A percentile compares a stretch with the other conserved stretches of the same genome.
Conservation (phyloP, 176 grass and related monocot genomes). For the Ananas comosus region DNA sequence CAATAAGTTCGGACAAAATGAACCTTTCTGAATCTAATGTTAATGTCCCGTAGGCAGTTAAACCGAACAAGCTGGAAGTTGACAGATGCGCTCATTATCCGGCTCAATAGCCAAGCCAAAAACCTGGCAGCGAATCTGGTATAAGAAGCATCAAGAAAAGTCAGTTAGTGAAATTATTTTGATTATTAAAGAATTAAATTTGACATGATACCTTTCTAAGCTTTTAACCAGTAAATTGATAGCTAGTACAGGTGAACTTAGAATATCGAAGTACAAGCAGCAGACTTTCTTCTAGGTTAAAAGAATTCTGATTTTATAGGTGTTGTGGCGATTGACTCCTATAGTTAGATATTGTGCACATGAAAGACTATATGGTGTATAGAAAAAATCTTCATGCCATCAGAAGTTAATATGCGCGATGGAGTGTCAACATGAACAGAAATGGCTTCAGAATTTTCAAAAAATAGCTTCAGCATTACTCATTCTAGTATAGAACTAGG, state of each 20-base stretch:
- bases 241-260: neutral
- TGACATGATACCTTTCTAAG: neutral
- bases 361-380: no score
- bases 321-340: no score
- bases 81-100: slow-evolving; percentile 46
- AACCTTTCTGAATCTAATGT: slow-evolving; percentile 62
- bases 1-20: slow-evolving; percentile 6
- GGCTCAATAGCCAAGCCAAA: slow-evolving; percentile 45
- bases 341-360: no score
- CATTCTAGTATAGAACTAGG: no score
- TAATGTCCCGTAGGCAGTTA: slow-evolving; percentile 63
- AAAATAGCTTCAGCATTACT: no score
- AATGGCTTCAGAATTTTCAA: no score
- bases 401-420: no score
- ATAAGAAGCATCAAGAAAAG: slow-evolving; percentile 18
- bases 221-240: neutral
- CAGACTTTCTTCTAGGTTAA: no score
- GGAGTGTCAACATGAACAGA: no score
- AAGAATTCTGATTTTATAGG: no score
- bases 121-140: slow-evolving; percentile 54
- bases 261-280: no score
- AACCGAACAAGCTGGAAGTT: slow-evolving; percentile 46
- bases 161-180: slow-evolving; percentile 1
- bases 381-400: no score
- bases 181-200: slow-evolving; percentile 2